Conservation (phyloP, 202 grass and related monocot species). For the Zoysia matrella region DNA sequence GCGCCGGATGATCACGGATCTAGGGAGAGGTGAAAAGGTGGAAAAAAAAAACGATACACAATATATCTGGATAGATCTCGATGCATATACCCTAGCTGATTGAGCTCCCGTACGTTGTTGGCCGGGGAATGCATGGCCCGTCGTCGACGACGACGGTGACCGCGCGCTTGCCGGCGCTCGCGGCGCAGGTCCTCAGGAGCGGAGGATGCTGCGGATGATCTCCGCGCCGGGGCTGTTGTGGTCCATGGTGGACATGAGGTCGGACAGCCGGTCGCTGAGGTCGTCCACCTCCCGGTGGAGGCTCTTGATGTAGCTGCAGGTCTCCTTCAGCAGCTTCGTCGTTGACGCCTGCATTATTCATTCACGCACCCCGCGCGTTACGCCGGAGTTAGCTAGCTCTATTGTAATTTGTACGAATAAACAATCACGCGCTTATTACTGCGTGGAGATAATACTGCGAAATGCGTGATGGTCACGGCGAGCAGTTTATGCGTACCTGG, state of each 20-base stretch:
- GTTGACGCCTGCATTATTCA: slow-evolving; percentile 66
- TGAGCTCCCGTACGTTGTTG: slow-evolving; percentile 26
- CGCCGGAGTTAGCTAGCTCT: neutral
- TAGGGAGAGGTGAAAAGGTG: slow-evolving; percentile 10
- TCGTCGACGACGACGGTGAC: slow-evolving; percentile 22
- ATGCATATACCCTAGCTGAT: slow-evolving; percentile 53
- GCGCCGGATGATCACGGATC: slow-evolving; percentile 32
- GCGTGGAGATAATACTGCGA: neutral
- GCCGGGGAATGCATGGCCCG: neutral
- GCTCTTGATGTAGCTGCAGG: slow-evolving; percentile 98
- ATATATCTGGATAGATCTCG: slow-evolving; percentile 19
- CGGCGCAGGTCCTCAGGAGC: slow-evolving; percentile 47
- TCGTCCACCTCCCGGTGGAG: slow-evolving; percentile 95
- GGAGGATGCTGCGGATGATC: slow-evolving; percentile 89
- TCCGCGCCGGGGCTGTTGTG: slow-evolving; percentile 79
- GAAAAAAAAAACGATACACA: neutral
- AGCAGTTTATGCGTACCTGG: slow-evolving; percentile 45
- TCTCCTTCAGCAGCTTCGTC: slow-evolving; percentile 94
- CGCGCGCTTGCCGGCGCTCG: neutral
- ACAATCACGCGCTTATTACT: neutral
- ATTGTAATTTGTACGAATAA: neutral
- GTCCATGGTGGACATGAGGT: slow-evolving; percentile 89
- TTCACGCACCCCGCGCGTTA: neutral
- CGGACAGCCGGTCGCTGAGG: slow-evolving; percentile 90
- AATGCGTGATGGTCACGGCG: neutral